Evolutionary conservation across 805 yeast genomes (phyloP).

Genomic region (Metschnikowia continentalis): DNA sequence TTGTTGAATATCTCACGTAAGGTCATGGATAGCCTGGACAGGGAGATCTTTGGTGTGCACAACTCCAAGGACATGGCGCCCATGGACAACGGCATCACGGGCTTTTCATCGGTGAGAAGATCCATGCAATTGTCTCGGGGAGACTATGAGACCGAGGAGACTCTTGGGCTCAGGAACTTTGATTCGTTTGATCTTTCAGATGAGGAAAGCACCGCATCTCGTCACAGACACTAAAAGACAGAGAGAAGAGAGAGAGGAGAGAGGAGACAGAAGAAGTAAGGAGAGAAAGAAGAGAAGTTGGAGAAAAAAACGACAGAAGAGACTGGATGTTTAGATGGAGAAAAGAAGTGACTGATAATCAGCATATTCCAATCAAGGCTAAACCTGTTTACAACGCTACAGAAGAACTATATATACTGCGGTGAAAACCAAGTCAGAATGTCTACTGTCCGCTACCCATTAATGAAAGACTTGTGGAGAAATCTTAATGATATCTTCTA

Average conservation of each 20-base stretch:
- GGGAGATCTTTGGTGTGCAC: constrained; percentile 62
- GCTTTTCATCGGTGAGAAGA: constrained; percentile 65
- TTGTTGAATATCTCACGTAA: constrained; percentile 74
- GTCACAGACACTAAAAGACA: constrained; percentile 12
- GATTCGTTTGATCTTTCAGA: constrained; percentile 56
- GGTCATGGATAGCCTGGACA: constrained; percentile 46
- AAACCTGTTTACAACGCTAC: too few species aligned
- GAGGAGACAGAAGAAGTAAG: too few species aligned
- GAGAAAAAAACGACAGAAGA: too few species aligned
- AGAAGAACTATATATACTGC: too few species aligned
- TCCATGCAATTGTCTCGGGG: constrained; percentile 62
- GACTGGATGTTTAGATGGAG: too few species aligned
- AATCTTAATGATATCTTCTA: too few species aligned
- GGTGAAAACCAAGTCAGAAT: too few species aligned
- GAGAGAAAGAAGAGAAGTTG: too few species aligned
- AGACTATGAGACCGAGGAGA: constrained; percentile 39
- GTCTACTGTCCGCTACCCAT: too few species aligned
- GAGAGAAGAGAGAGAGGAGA: not conserved
- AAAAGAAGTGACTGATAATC: too few species aligned
- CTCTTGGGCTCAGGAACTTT: constrained; percentile 53
- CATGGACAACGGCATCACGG: constrained; percentile 78
- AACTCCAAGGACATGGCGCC: constrained; percentile 52
- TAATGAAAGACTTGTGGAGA: too few species aligned
- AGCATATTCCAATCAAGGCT: too few species aligned
- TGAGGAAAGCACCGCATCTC: constrained; percentile 27